Evolutionary conservation across 306 rosid genomes (phyloP), one percentile per base, ranked within the genome.

Genomic region (Sicyos baderoa): DNA sequence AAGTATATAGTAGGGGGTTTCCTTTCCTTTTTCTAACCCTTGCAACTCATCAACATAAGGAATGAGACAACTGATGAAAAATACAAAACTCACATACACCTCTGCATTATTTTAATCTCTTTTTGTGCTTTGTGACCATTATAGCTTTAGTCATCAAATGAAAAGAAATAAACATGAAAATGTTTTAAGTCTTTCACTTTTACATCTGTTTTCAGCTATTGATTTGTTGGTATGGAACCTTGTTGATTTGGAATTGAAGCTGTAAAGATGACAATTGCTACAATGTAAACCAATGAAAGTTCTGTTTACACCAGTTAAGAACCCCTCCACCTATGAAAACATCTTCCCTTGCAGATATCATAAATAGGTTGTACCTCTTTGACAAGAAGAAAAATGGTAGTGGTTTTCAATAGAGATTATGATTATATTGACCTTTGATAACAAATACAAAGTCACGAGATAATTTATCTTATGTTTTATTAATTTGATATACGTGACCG

Each of bases 41-140:
- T 67, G 72, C 50, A 67, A 49, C 42, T 12, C 72, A 47, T 66
- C 42, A 49, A 67, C 72, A 67, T 25, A 67, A 67, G 55, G 72
- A 67, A 23, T 23, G 72, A 67, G 54, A 13, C 55, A 66, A 66
- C 40, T 47, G 55, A 15, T 66, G 71, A 45, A 22, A 64, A 22
- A 48, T 66, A 66, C 71, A 47, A 67, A 40, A 35, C 57, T 23
- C 18, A 48, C 44, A 61, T 62, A 62, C 68, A 62, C 17, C 56
- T 66, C 49, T 48, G 44, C 45, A 27, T 21, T 49, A 7, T 67
- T 7, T 22, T 22, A 0, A 65, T 13, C 14, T 64, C 37, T 44
- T 17, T 42, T 63, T 10, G 37, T 67, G 56, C 44, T 0, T 48
- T 40, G 45, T 40, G 1, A 40, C 11, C 45, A 40, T 7, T 40